Evolutionary conservation across 331 rosid species (phyloP), one percentile per base, ranked within the genome.

Genomic region (Erythrophleum ivorense): DNA sequence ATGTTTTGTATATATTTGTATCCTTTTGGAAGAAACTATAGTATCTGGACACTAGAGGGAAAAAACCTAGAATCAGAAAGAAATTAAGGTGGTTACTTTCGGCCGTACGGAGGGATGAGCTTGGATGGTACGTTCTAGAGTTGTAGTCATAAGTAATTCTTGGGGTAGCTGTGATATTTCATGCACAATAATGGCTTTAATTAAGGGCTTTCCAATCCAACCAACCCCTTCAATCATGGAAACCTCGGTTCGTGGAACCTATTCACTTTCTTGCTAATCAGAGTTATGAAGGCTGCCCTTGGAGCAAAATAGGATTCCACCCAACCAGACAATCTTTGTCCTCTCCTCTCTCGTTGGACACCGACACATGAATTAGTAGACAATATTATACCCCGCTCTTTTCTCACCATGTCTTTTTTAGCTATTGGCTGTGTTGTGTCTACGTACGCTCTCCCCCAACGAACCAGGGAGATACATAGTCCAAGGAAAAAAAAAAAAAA

Each of bases 351-450:
- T 59, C 70, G 7, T 65, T 38, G 75, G 77, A 62, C 86, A 81
- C 83, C 86, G 82, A 87, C 86, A 79, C 86, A 81, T 75, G 88
- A 79, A 76, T 79, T 45, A 79, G 74, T 40, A 80, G 90, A 87
- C 90, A 85, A 68, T 72, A 76, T 45, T 67, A 14, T 29, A 7
- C 45, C 19, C 31, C 85, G 83, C 62, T 58, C 36, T 82, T 87
- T 73, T 80, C 88, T 84, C 82, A 4, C 67, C 8, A 43, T 50
- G 46, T 58, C 85, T 66, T 46, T 80, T 50, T 50, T 60, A 40
- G 16, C 71, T 31, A 45, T 33, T 52, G 31, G 13, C 7, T n/a
- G 38, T 68, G 54, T 45, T 29, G 41, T n/a, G 78, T 73, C 78
- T 55, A 19, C 19, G 43, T 55, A 19, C 19, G 43, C 18, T 49